These are phyloP conservation scores for Heterobasidion irregulare DNA, from an alignment of 1,284 basidiomycete species.

Conservation along the genomic window DNA sequence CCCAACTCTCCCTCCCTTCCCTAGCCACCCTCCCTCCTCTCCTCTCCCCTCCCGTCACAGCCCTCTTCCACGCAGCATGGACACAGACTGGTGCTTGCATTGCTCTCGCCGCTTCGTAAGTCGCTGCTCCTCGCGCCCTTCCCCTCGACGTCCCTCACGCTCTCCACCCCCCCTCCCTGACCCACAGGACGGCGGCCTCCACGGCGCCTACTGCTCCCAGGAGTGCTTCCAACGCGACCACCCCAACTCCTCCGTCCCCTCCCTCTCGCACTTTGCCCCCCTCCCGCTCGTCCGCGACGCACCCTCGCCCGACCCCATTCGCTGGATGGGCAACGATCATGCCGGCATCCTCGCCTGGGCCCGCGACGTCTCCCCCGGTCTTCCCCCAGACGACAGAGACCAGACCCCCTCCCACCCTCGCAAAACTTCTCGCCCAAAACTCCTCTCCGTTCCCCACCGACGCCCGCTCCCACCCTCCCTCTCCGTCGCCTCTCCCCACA, in stretches of 20 bases:
- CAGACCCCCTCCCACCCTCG: slow-evolving; percentile 15
- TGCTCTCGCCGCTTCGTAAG: slow-evolving; percentile 49
- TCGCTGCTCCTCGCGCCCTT: slow-evolving; percentile 10
- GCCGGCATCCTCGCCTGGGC: slow-evolving; percentile 28
- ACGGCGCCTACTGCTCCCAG: slow-evolving; percentile 41
- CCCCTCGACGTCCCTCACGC: slow-evolving; percentile 9
- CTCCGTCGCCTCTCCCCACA: slow-evolving; percentile 20
- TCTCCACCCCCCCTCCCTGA: background rate
- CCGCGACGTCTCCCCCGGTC: slow-evolving; percentile 19
- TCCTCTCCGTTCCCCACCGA: slow-evolving; percentile 28
- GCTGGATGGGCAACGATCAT: slow-evolving; percentile 23
- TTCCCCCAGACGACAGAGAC: slow-evolving; percentile 18
- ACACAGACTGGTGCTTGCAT: slow-evolving; percentile 60
- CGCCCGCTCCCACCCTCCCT: slow-evolving; percentile 40
- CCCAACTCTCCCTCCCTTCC: slow-evolving; percentile 10
- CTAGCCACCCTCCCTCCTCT: slow-evolving; percentile 5
- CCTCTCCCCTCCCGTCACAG: background rate
- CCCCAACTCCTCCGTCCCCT: slow-evolving; percentile 14
- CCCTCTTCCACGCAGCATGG: slow-evolving; percentile 29
- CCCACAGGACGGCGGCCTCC: background rate
- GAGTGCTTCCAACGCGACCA: slow-evolving; percentile 28
- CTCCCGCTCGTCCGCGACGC: slow-evolving; percentile 13
- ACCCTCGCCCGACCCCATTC: slow-evolving; percentile 7
- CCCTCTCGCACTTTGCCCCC: slow-evolving; percentile 2
- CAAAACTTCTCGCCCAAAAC: slow-evolving; percentile 25